Evolutionary conservation across 2,329 filamentous ascomycete genomes (phyloP), one percentile per base, ranked within the genome.

Genomic region (Ophiostoma triangulosporum): DNA sequence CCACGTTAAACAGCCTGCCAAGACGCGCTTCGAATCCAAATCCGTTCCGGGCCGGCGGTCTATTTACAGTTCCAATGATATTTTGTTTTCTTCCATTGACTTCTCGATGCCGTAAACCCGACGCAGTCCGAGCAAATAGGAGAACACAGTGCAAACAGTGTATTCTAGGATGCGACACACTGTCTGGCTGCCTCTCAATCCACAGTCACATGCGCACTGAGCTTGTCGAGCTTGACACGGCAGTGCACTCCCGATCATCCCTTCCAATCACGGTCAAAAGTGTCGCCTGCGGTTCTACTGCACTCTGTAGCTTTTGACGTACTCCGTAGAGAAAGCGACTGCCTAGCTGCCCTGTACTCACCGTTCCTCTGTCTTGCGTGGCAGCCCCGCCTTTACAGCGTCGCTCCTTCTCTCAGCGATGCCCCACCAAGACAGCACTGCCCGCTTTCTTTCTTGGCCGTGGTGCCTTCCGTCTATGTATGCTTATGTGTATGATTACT

Each of bases 371-470:
- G 32, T 43, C 38, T 43, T 43, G 38, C 38, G 38, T 43, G 38
- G 38, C 38, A 43, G 38, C 38, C 38, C 38, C 38, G 38, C 38
- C 38, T 43, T 43, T 43, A n/a, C 14, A 15, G 9, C 38, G 9
- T 43, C 38, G 20, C 22, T 43, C 38, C 20, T 43, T 22, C 38
- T 43, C 15, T 35, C 38, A 17, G 26, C 9, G 24, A 24, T 48
- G 46, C 46, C 46, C 46, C 46, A 48, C 46, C 46, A 48, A 48
- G n/a, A 31, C 45, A 33, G 29, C 46, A 48, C 46, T 48, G 46
- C 46, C 46, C 46, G 27, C 46, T 48, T 33, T 48, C 27, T 48
- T 24, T 24, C 27, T 48, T 48, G 27, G 27, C 29, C 33, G 27
- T 29, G 46, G 29, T 7, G 26, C 31, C 26, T 33, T 33, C 17